These are phyloP conservation scores for Poterioochromonas sp. DNA, from an alignment of 352 stramenopile genomes.

Conservation along the genomic window DNA sequence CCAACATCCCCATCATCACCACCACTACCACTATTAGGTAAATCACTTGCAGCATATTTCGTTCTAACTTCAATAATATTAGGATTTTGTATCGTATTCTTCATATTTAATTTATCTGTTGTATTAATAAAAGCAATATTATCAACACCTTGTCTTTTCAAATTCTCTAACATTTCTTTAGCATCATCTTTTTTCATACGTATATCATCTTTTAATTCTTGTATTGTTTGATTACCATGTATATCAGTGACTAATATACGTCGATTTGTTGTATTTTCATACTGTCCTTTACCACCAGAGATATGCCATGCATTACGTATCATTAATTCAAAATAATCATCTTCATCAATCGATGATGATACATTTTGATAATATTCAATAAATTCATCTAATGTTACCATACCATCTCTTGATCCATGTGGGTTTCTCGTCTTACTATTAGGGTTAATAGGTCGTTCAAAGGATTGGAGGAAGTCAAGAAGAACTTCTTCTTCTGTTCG, in stretches of 20 bases:
- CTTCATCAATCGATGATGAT: conserved; percentile 71
- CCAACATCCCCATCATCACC: too few species aligned
- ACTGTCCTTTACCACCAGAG: conserved; percentile 60
- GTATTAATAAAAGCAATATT: background rate
- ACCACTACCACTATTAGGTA: too few species aligned
- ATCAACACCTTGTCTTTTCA: conserved; percentile 49
- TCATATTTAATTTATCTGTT: background rate
- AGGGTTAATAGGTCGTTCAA: too few species aligned
- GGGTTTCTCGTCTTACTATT: conserved; percentile 33
- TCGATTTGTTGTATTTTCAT: conserved; percentile 60
- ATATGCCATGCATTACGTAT: conserved; percentile 69
- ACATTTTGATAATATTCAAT: conserved; percentile 76
- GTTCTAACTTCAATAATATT: too few species aligned
- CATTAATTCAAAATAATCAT: conserved; percentile 84
- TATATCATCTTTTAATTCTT: conserved; percentile 71
- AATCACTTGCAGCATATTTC: too few species aligned
- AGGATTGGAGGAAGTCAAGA: conserved; percentile 66
- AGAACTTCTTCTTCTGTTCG: conserved; percentile 64
- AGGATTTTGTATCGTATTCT: background rate
- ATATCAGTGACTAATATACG: conserved; percentile 54
- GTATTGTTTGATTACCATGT: conserved; percentile 53
- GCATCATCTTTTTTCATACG: conserved; percentile 58
- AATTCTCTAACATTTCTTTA: conserved; percentile 60
- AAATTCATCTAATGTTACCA: conserved; percentile 69
- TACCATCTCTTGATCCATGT: conserved; percentile 40